Conservation (phyloP, 176 grass and related monocot species). For the Oryza longistaminata region DNA sequence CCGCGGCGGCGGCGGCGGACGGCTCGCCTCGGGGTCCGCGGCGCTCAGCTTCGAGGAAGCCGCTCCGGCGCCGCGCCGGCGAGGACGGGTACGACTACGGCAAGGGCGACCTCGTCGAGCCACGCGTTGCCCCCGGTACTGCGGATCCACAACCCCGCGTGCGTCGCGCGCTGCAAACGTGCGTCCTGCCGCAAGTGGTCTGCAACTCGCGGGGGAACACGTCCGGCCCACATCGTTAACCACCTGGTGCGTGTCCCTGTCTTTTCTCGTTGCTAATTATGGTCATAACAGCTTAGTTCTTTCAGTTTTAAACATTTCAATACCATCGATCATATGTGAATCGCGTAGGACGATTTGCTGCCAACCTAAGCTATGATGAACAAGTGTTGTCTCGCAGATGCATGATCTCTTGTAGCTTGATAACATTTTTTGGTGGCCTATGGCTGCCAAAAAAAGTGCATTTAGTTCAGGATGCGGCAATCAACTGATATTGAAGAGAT, state of each 20-base stretch:
- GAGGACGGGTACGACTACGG: conserved; percentile 86
- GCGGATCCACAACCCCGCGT: conserved; percentile 93
- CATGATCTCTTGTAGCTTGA: background rate
- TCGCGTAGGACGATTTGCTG: background rate
- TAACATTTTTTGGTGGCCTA: background rate
- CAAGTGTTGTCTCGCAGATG: background rate
- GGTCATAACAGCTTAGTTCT: background rate
- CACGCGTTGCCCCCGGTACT: conserved; percentile 93
- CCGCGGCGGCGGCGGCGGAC: conserved; percentile 41
- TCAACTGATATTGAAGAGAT: background rate
- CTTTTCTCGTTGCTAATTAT: background rate
- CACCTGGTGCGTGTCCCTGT: conserved; percentile 60
- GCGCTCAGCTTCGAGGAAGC: conserved; percentile 89
- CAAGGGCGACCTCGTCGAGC: conserved; percentile 86
- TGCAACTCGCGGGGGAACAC: conserved; percentile 98
- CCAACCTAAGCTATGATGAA: background rate
- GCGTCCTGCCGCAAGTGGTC: conserved; percentile 95
- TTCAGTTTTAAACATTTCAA: background rate
- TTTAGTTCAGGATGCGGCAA: background rate
- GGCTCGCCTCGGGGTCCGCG: conserved; percentile 71
- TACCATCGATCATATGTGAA: background rate
- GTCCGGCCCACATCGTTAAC: conserved; percentile 96
- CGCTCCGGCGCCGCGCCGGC: conserved; percentile 21
- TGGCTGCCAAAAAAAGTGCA: background rate
- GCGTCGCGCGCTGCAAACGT: conserved; percentile 92